Evolutionary conservation across 371 early-diverging fungal species (phyloP).

Genomic region (Syncephalis plumigaleata): DNA sequence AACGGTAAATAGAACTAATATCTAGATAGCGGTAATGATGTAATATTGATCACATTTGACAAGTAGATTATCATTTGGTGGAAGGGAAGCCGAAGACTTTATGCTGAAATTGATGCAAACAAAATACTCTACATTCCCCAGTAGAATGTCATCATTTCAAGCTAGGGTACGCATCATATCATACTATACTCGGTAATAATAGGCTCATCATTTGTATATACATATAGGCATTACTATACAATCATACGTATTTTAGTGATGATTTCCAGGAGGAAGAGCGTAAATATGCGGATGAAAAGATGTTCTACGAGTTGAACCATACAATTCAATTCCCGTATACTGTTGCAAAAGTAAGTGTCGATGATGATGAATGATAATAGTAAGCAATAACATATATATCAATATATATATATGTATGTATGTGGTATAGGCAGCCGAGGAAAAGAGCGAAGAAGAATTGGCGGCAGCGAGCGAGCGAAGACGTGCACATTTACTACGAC

Average conservation of each 20-base stretch:
- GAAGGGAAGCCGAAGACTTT: constrained; percentile 53
- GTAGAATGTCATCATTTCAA: constrained; percentile 55
- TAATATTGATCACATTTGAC: background rate
- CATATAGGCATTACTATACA: constrained; percentile 33
- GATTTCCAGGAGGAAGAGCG: constrained; percentile 52
- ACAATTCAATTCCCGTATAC: constrained; percentile 58
- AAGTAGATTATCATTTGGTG: constrained; percentile 38
- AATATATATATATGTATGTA: background rate
- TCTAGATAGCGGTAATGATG: background rate
- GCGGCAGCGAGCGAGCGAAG: constrained; percentile 47
- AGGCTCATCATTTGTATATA: background rate
- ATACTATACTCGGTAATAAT: background rate
- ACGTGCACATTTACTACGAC: constrained; percentile 49
- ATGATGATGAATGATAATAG: background rate
- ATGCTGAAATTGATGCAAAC: constrained; percentile 73
- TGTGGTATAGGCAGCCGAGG: constrained; percentile 26
- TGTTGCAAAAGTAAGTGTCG: constrained; percentile 21
- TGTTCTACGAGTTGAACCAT: constrained; percentile 31
- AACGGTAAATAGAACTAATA: too few relatives aligned
- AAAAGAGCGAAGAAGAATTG: constrained; percentile 61
- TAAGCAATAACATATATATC: background rate
- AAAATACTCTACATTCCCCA: constrained; percentile 79
- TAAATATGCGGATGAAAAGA: constrained; percentile 25
- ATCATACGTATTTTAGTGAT: constrained; percentile 46
- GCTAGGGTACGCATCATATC: constrained; percentile 32